Conservation (phyloP, 768 basidiomycete species). For the Trametes cinnabarina region DNA sequence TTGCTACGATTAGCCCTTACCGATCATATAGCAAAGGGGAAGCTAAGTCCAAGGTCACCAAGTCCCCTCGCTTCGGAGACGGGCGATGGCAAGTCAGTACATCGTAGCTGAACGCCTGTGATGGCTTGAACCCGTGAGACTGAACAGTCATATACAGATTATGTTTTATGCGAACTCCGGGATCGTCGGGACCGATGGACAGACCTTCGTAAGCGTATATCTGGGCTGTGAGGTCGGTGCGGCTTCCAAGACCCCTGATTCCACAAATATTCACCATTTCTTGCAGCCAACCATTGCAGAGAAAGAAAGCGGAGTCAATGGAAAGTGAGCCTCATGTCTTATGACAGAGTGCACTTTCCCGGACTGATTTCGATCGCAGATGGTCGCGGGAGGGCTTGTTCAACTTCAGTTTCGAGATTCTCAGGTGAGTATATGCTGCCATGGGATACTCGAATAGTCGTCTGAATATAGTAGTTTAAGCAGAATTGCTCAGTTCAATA, state of each 20-base stretch:
- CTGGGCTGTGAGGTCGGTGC: conserved; percentile 73
- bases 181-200: conserved; percentile 48
- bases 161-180: conserved; percentile 86
- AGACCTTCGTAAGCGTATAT: conserved; percentile 70
- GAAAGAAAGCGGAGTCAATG: conserved; percentile 60
- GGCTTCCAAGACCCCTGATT: neutral
- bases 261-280: neutral
- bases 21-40: conserved; percentile 70
- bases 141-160: conserved; percentile 42
- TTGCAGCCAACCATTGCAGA: conserved; percentile 73
- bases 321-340: conserved; percentile 41
- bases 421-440: conserved; percentile 44
- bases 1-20: neutral
- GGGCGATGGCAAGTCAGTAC: conserved; percentile 67
- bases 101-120: neutral
- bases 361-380: conserved; percentile 34
- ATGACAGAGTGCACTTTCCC: neutral
- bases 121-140: neutral
- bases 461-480: conserved; percentile 31
- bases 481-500: conserved; percentile 54
- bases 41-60: conserved; percentile 71
- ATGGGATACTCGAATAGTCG: neutral
- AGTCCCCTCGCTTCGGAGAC: conserved; percentile 73
- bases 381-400: conserved; percentile 86
- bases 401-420: conserved; percentile 82